Percentiles rank a stretch among this genome's conserved stretches.
phyloP scores from a whole-genome alignment of 2,329 filamentous ascomycete genomes.

The Aschersonia sp. region DNA sequence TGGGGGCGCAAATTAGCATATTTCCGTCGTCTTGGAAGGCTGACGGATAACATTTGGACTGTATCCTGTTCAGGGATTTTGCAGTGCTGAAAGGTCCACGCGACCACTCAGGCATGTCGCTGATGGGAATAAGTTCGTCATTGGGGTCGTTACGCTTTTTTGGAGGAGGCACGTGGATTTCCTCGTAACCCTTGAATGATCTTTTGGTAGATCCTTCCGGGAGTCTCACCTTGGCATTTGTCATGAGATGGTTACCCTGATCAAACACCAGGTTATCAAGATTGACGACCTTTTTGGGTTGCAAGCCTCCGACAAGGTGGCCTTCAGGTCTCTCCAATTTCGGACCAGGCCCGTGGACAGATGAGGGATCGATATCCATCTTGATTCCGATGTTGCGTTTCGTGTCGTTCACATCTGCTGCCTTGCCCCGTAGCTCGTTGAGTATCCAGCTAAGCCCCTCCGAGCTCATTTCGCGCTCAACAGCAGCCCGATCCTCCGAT shows the following conservation, averaged over 20 bases:
- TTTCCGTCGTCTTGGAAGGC: conserved; percentile 93
- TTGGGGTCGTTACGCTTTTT: conserved; percentile 72
- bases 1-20: conserved; percentile 94
- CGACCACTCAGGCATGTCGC: conserved; percentile 87
- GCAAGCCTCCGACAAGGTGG: conserved; percentile 64
- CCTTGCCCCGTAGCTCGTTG: conserved; percentile 71
- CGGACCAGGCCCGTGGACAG: conserved; percentile 32
- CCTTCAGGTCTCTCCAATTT: conserved; percentile 48
- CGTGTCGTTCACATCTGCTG: conserved; percentile 39
- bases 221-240: conserved; percentile 88
- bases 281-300: conserved; percentile 79
- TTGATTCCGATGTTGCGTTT: conserved; percentile 73
- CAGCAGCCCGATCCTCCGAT: conserved; percentile 55
- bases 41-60: conserved; percentile 81
- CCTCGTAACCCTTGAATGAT: conserved; percentile 95
- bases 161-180: conserved; percentile 90
- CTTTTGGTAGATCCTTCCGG: conserved; percentile 91
- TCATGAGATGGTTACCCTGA: conserved; percentile 97
- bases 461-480: conserved; percentile 85
- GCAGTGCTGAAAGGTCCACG: conserved; percentile 71
- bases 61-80: conserved; percentile 84
- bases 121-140: conserved; percentile 69
- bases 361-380: conserved; percentile 75
- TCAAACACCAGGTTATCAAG: conserved; percentile 94
- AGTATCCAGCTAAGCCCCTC: conserved; percentile 77